Evolutionary conservation across 2,329 filamentous ascomycete species (phyloP).

Genomic region (Plectosphaerella plurivora): DNA sequence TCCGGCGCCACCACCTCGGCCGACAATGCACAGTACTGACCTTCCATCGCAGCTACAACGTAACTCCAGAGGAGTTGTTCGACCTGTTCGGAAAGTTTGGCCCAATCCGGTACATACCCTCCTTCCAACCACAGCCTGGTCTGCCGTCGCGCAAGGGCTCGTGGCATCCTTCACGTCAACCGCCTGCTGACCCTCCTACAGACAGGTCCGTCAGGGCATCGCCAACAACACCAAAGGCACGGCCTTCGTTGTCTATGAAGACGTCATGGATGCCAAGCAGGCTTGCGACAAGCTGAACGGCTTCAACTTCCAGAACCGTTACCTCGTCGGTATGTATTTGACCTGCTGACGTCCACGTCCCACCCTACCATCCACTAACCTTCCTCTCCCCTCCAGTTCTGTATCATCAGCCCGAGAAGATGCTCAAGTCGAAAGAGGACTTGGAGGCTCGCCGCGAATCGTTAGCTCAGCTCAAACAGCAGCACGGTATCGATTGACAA

Average conservation of each 20-base stretch:
- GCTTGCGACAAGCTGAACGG: conserved; percentile 99
- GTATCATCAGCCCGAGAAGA: conserved; percentile 64
- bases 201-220: conserved; percentile 98
- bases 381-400: conserved; percentile 38
- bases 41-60: conserved; percentile 74
- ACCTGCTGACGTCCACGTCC: neutral
- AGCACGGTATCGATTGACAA: conserved; percentile 98
- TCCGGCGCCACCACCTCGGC: conserved; percentile 41
- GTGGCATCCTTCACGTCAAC: conserved; percentile 1
- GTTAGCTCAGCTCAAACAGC: conserved; percentile 95
- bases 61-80: conserved; percentile 95
- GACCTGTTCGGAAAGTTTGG: conserved; percentile 98
- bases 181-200: conserved; percentile 31
- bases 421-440: conserved; percentile 83
- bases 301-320: conserved; percentile 99
- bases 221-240: conserved; percentile 97
- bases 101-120: conserved; percentile 74
- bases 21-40: conserved; percentile 37
- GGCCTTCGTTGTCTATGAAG: conserved; percentile 98
- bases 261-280: conserved; percentile 97
- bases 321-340: conserved; percentile 79
- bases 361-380: neutral
- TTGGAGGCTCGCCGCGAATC: conserved; percentile 91
- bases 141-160: conserved; percentile 1
- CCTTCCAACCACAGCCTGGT: conserved; percentile 9